Evolutionary conservation across 768 basidiomycete genomes (phyloP), one percentile per base, ranked within the genome.

Genomic region (Stropharia rugosoannulata): DNA sequence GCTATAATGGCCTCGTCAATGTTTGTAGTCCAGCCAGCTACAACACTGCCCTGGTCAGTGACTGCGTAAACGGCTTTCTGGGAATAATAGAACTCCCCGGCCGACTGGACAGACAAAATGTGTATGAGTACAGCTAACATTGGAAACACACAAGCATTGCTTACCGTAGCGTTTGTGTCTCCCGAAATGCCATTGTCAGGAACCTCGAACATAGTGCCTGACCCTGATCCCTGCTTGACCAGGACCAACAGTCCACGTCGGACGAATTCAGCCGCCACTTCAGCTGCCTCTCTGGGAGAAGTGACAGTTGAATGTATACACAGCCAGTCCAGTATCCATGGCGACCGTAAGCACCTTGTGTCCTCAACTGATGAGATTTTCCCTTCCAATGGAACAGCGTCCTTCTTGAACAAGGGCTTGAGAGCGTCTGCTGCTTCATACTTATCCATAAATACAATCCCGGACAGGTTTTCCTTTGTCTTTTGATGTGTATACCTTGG

Each of bases 201-300:
- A 19, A 59, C 58, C 22, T n/a, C 48, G 32, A 51, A 51, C 22
- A 37, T 44, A 29, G 41, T 49, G 1, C 15, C 25, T 6, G 19
- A 16, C 19, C 45, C 18, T 44, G 40, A 10, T 36, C 22, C 37
- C 47, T 51, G 15, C 44, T 43, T 55, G 4, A 52, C 50, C 3
- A 55, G 12, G 9, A 45, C 54, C 19, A 59, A 35, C 4, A 59
- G 49, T 7, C 58, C 58, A 19, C 55, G 37, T 18, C 58, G 58
- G 32, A 59, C 54, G 27, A 59, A 55, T 19, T 59, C 54, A 8
- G 54, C 58, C 18, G 50, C 58, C 16, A 59, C 27, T 46, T 59
- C 58, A 4, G 58, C 54, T 13, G 58, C 58, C 50, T 59, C 58
- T 19, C 36, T 40, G 13, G 40, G 46, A 4, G 52, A 50, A 11